A percentile compares a stretch with the other conserved stretches of the same genome.
Conservation (phyloP, 805 yeast genomes). For the Priceomyces haplophilus region DNA sequence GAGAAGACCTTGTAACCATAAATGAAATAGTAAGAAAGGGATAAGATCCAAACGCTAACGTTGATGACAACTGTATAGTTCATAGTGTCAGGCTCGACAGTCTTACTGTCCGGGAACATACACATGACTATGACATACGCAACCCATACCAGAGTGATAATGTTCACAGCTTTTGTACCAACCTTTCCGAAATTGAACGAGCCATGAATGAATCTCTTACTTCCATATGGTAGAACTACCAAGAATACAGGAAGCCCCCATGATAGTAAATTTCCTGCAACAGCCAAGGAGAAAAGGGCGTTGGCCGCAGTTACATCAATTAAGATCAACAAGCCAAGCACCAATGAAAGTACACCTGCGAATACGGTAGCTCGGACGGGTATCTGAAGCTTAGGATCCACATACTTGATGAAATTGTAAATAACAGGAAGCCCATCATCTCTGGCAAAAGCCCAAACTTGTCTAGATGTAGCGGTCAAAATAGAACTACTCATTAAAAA, state of each 20-base stretch:
- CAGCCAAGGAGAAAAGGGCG: slow-evolving; percentile 65
- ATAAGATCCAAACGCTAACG: slow-evolving; percentile 56
- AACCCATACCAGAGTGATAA: slow-evolving; percentile 48
- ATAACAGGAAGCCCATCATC: slow-evolving; percentile 73
- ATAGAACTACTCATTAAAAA: slow-evolving; percentile 65
- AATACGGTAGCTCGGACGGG: slow-evolving; percentile 64
- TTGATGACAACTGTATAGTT: slow-evolving; percentile 68
- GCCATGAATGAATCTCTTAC: slow-evolving; percentile 57
- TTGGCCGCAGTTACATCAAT: slow-evolving; percentile 59
- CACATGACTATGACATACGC: slow-evolving; percentile 51
- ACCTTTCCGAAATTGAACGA: slow-evolving; percentile 58
- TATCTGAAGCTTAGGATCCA: slow-evolving; percentile 53
- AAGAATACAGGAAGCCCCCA: slow-evolving; percentile 61
- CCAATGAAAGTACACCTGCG: slow-evolving; percentile 47
- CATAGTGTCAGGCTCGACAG: slow-evolving; percentile 49
- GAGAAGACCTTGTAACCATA: slow-evolving; percentile 53
- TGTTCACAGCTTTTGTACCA: slow-evolving; percentile 43
- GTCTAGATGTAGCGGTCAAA: slow-evolving; percentile 64
- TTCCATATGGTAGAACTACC: slow-evolving; percentile 49
- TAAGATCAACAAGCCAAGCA: slow-evolving; percentile 56
- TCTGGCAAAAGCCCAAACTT: slow-evolving; percentile 73
- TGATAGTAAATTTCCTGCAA: slow-evolving; percentile 61
- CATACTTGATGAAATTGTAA: slow-evolving; percentile 49
- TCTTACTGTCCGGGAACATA: slow-evolving; percentile 55
- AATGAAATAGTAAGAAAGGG: slow-evolving; percentile 48